Conservation (phyloP, 1,284 basidiomycete species). For the Fomitopsis pinicola region DNA sequence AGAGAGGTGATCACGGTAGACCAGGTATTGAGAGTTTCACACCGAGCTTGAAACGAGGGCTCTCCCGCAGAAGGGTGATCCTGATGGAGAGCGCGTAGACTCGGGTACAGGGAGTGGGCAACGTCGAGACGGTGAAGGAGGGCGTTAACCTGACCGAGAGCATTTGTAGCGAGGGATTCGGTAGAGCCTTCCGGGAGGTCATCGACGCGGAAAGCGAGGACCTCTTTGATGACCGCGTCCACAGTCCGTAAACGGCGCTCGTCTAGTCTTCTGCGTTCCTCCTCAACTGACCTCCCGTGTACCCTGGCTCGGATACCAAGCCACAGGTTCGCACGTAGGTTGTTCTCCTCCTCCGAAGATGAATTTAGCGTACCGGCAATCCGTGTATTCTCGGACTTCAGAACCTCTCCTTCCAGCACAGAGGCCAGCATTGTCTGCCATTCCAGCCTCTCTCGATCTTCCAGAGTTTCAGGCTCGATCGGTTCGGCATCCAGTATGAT, state of each 20-base stretch:
- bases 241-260: constrained; percentile 80
- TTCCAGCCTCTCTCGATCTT: constrained; percentile 81
- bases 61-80: constrained; percentile 75
- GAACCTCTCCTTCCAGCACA: constrained; percentile 88
- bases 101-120: constrained; percentile 86
- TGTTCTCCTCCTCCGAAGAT: constrained; percentile 66
- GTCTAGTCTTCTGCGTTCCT: constrained; percentile 80
- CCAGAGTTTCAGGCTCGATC: constrained; percentile 56
- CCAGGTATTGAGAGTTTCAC: constrained; percentile 89
- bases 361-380: constrained; percentile 73
- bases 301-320: constrained; percentile 87
- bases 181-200: constrained; percentile 35
- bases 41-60: constrained; percentile 66
- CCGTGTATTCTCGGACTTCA: constrained; percentile 89
- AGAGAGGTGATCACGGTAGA: constrained; percentile 78
- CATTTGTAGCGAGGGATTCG: constrained; percentile 42
- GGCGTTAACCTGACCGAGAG: constrained; percentile 68
- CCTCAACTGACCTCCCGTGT: constrained; percentile 74
- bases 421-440: constrained; percentile 95
- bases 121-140: constrained; percentile 80
- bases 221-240: constrained; percentile 80
- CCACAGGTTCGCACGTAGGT: constrained; percentile 75
- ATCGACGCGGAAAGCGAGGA: constrained; percentile 66
- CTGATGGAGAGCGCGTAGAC: constrained; percentile 70
- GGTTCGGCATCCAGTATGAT: constrained; percentile 56